Base-by-base conservation (phyloP, 1,139 yeast species). In the Candida neerlandica region DNA sequence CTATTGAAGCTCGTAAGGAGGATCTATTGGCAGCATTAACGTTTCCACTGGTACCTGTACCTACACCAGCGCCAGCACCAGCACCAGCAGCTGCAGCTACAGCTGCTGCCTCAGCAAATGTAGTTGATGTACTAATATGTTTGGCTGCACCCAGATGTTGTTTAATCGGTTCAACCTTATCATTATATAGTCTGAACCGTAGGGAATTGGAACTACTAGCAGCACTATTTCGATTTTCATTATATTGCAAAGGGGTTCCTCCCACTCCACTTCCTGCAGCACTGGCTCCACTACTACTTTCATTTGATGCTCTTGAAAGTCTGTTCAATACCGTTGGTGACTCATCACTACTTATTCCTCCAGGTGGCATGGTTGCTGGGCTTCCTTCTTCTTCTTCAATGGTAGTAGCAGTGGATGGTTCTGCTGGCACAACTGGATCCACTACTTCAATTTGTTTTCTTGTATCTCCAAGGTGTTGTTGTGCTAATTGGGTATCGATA, bases 81-180 rank as follows among this genome's bases (percentile, higher is more conserved):
- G 18, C 29, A 1, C 15, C 40, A 5, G 27, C 40, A 5, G 40
- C 29, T 18, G 26, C 26, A 16, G 26, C 26, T 29, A 29, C 42
- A n/a, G 42, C 42, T n/a, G 42, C 42, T 6, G 42, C 43, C 21
- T 42, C 44, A 7, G 47, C 52, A 26, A 42, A 34, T 14, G 45
- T 45, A 26, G 52, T 46, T 19, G 48, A 47, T 18, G 52, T 14
- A 23, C 49, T 44, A 19, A 45, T 42, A 43, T 43, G 50, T 23
- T 44, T 50, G 6, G 27, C 45, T 34, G 39, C 44, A 12, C 18
- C 34, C 40, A 37, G 29, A 4, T 19, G 26, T 32, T 19, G 30
- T 21, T 42, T 51, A 3, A 46, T 19, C 30, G 53, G 47, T 41
- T 51, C 52, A 19, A 51, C 34, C 42, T 51, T 50, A 34, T 49